Evolutionary conservation across 768 basidiomycete species (phyloP), one percentile per base, ranked within the genome.

Genomic region (Xerocomus brunneocitrinus): DNA sequence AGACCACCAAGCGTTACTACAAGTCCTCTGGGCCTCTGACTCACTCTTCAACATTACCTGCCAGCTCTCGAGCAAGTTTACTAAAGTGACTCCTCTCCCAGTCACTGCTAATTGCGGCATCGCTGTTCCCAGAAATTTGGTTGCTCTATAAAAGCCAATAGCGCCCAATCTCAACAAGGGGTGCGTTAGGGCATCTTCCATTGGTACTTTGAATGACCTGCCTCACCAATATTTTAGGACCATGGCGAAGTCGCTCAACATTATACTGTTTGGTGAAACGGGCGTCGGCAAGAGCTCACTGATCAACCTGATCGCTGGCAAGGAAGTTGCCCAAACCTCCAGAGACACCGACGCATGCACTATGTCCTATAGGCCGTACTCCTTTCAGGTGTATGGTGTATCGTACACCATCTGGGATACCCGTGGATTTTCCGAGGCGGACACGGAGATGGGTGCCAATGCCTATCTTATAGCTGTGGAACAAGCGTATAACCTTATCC

Each of bases 351-450:
- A 4, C 5, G 34, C 31, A 6, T 44, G 42, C 34, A 51, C 50
- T n/a, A 10, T 27, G 32, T 5, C 12, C n/a, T 52, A 45, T 3
- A n/a, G 19, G 16, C 35, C 43, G 13, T 45, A 52, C 22, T 12
- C 32, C n/a, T 51, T 44, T 30, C 5, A 44, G 1, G 42, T 44
- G 25, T 30, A 44, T 7, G 42, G 25, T 5, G 32, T 35, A 8
- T 28, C 16, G 32, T 52, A 45, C 9, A 45, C 43, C 19, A 42
- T 48, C 47, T 53, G 52, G 52, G 52, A 53, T 7, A 53, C 52
- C 8, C 31, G 31, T 42, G 46, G 52, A 16, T 32, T 47, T n/a
- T 31, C 45, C 13, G 52, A 53, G 19, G 27, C 46, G 2, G 47
- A 28, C 19, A 14, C 35, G 32, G 43, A 31, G 22, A 25, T 41